Evolutionary conservation across 2,329 filamentous ascomycete species (phyloP).

Genomic region (Pseudopithomyces chartarum): DNA sequence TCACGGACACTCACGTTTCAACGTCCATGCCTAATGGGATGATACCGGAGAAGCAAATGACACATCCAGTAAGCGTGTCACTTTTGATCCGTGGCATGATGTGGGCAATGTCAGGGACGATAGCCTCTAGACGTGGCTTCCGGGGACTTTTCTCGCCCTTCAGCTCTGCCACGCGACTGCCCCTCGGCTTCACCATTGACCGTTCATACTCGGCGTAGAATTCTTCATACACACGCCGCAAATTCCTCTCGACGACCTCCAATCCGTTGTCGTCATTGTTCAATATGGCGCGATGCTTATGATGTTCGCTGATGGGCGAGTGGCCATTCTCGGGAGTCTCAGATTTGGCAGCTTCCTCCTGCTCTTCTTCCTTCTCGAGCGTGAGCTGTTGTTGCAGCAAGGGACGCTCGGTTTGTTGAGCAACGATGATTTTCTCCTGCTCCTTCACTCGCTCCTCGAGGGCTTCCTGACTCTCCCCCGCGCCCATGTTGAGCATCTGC

Average conservation of each 20-base stretch:
- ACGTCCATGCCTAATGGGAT: conserved; percentile 82
- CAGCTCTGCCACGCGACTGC: conserved; percentile 55
- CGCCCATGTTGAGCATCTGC: conserved; percentile 75
- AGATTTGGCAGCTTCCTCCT: conserved; percentile 55
- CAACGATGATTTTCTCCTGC: conserved; percentile 84
- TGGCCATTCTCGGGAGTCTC: conserved; percentile 47
- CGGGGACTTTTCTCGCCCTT: conserved; percentile 57
- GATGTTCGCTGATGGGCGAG: conserved; percentile 32
- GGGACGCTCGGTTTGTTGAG: conserved; percentile 86
- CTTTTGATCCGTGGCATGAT: conserved; percentile 85
- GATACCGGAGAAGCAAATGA: conserved; percentile 88
- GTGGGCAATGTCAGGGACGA: conserved; percentile 82
- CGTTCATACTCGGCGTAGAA: conserved; percentile 86
- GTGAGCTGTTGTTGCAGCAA: conserved; percentile 90
- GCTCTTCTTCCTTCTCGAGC: conserved; percentile 82
- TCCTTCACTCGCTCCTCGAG: conserved; percentile 79
- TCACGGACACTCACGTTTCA: conserved; percentile 53
- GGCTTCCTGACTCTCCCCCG: conserved; percentile 68
- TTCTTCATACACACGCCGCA: conserved; percentile 73
- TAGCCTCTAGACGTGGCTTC: conserved; percentile 52
- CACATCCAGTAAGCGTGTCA: conserved; percentile 73
- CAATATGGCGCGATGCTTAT: conserved; percentile 69
- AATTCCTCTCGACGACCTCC: conserved; percentile 72
- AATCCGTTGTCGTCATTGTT: conserved; percentile 89
- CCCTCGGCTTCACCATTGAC: conserved; percentile 48